Evolutionary conservation across 352 stramenopile species (phyloP), one percentile per base, ranked within the genome.

Genomic region (Pythium aristosporum): DNA sequence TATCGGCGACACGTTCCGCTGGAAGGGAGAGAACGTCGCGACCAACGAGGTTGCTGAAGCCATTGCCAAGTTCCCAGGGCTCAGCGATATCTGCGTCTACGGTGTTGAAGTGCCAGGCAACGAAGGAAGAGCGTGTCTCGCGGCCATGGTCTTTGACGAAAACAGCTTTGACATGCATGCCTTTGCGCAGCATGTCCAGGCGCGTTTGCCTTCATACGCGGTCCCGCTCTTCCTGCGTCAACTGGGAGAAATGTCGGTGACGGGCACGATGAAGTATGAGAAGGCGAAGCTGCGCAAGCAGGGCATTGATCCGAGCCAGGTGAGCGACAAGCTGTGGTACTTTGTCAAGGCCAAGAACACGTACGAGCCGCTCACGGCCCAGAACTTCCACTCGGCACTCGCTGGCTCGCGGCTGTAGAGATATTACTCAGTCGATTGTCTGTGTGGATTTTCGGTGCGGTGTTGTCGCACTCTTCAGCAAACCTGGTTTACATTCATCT

Each of bases 21-120:
- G 92, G 89, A 98, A 98, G 56, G 92, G 92, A 23, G 92, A 98
- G 62, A 98, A 98, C 59, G 88, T 97, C 18, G 84, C 87, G 41
- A 98, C 92, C 3, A 95, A 87, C 50, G 89, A 98, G 67, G 89
- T 98, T 12, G 77, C 80, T 0, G 76, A 94, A 44, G 83, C 83
- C 4, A 69, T 98, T 20, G 82, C 80, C 34, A 74, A 82, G 58
- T 96, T 94, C 55, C 78, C 85, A 2, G 85, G 81, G 2, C 67
- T 97, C 50, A 79, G 80, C n/a, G 83, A 91, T 20, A 78, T 91
- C 23, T 92, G 83, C 57, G 74, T 93, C 48, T 91, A 93, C 52
- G 81, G 82, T 21, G 83, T 91, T 4, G 58, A 81, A 32, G 81
- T 96, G 32, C 87, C 86, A 1, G 80, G 80, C n/a, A 77, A 78